Evolutionary conservation across 257 asterid genomes (phyloP), one percentile per base, ranked within the genome.

Genomic region (Nicotiana tabacum): DNA sequence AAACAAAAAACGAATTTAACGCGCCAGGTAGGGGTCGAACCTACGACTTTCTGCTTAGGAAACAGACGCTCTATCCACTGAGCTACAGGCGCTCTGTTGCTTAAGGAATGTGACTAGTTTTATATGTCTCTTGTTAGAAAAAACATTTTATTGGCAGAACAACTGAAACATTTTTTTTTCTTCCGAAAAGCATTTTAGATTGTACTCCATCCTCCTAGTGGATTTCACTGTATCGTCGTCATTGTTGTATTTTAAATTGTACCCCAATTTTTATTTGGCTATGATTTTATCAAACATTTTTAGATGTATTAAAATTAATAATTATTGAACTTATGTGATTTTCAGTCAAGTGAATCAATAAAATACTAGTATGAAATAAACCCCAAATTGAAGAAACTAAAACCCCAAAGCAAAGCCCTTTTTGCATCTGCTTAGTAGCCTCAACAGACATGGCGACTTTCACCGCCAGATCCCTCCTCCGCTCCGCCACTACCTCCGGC

Each of bases 1-100:
- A 48, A 48, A 48, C 4, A 39, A 39, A 39, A 6, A 39, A 39
- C 4, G 6, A 0, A 6, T 6, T 6, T 39, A 2, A 6, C 99
- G 97, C 97, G 93, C 97, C 98, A 94, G 96, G 95, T 90, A 95
- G 97, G 96, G 98, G 94, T 92, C 97, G 97, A 92, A 94, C 96
- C 97, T 94, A 88, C 97, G 95, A 87, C 97, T 90, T 92, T 92
- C 97, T 92, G 97, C 97, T 95, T 95, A 92, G 98, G 96, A 95
- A 94, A 94, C 94, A 94, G 94, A 94, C 97, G 95, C 97, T 92
- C 97, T 95, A 91, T 94, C 98, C 98, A 92, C 98, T 95, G 97
- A 95, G 97, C 97, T 92, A 95, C 97, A 92, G 93, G 97, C 97
- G 96, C 97, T 33, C 4, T 32, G 35, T 2, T 32, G 35, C 35